Conservation (phyloP, 306 rosid species). For the Trifolium pratense region DNA sequence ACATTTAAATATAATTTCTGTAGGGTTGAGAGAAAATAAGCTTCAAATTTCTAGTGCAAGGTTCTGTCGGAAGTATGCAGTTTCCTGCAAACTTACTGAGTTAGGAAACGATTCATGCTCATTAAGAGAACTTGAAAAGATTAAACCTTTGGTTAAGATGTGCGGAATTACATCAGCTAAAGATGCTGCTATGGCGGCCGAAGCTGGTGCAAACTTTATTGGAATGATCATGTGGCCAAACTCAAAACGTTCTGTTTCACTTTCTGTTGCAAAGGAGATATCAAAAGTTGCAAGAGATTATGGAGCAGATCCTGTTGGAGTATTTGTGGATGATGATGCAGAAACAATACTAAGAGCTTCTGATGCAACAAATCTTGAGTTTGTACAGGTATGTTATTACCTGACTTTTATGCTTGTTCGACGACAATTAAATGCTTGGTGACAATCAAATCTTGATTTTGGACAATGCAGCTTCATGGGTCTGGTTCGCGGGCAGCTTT, state of each 20-base stretch:
- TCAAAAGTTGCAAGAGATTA: constrained; percentile 76
- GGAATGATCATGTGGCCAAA: constrained; percentile 97
- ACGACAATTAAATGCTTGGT: constrained; percentile 30
- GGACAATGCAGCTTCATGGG: constrained; percentile 86
- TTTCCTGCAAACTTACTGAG: constrained; percentile 51
- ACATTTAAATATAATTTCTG: constrained; percentile 21
- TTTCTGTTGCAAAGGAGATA: constrained; percentile 85
- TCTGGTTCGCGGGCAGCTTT: constrained; percentile 72
- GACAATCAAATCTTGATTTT: constrained; percentile 23
- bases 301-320: constrained; percentile 93
- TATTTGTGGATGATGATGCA: constrained; percentile 81
- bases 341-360: constrained; percentile 76
- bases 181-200: constrained; percentile 94
- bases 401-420: constrained; percentile 3
- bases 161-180: constrained; percentile 88
- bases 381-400: constrained; percentile 67
- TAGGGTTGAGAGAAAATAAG: constrained; percentile 55
- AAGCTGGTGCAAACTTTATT: constrained; percentile 92
- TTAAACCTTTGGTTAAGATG: constrained; percentile 80
- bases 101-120: constrained; percentile 46
- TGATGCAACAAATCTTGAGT: constrained; percentile 72
- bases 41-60: constrained; percentile 44
- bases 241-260: constrained; percentile 87
- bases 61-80: constrained; percentile 42
- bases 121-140: constrained; percentile 49